Evolutionary conservation across 1,284 basidiomycete genomes (phyloP).

Genomic region (Fomes fomentarius): DNA sequence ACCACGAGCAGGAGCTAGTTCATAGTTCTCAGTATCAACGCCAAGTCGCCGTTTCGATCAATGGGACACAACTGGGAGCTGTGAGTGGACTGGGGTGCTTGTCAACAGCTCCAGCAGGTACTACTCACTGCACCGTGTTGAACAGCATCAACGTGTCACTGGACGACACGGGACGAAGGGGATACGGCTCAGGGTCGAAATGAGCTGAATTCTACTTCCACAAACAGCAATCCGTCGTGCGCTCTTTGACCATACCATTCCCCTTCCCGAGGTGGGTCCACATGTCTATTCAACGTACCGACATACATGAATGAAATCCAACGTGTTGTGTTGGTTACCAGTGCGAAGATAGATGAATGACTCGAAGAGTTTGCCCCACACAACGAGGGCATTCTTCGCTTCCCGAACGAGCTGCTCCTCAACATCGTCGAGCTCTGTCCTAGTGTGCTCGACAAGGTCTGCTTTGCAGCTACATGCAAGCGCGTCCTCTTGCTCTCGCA

Average conservation of each 20-base stretch:
- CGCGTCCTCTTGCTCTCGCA: background rate
- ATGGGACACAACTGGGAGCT: background rate
- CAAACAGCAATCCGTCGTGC: background rate
- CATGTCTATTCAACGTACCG: too few relatives aligned
- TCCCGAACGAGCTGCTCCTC: constrained; percentile 2
- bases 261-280: background rate
- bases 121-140: too few relatives aligned
- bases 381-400: background rate
- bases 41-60: too few relatives aligned
- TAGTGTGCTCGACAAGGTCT: background rate
- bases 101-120: too few relatives aligned
- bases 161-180: too few relatives aligned
- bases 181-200: too few relatives aligned
- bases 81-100: background rate
- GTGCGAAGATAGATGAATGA: background rate
- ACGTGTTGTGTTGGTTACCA: background rate
- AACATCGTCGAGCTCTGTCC: background rate
- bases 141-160: background rate
- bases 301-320: background rate
- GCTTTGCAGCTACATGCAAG: background rate
- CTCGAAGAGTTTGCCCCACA: background rate
- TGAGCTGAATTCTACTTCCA: background rate
- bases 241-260: background rate
- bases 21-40: too few relatives aligned
- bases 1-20: too few relatives aligned